Conservation (phyloP, 1,139 yeast species). For the Candida sp. region DNA sequence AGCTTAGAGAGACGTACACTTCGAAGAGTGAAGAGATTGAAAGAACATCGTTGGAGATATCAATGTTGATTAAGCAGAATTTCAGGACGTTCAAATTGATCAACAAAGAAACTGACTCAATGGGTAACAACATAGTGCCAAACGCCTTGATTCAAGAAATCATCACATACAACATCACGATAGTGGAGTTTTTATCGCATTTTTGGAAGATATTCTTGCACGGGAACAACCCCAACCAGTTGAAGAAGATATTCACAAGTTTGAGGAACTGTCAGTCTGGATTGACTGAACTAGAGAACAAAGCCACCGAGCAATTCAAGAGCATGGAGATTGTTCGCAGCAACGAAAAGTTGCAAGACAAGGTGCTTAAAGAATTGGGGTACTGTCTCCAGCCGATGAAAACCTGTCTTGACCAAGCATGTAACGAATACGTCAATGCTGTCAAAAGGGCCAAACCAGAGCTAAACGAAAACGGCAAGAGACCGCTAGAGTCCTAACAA, state of each 20-base stretch:
- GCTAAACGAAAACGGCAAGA: constrained; percentile 32
- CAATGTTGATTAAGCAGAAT: constrained; percentile 56
- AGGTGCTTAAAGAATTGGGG: constrained; percentile 35
- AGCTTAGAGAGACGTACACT: constrained; percentile 45
- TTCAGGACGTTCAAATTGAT: constrained; percentile 36
- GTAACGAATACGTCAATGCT: constrained; percentile 33
- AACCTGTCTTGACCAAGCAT: constrained; percentile 33
- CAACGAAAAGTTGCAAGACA: constrained; percentile 39
- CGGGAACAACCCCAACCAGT: constrained; percentile 42
- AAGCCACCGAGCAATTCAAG: constrained; percentile 14
- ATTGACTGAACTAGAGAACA: constrained; percentile 25
- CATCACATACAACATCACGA: constrained; percentile 41
- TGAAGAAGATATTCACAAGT: constrained; percentile 40
- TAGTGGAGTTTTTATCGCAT: constrained; percentile 48
- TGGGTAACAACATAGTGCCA: constrained; percentile 26
- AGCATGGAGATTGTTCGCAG: constrained; percentile 16
- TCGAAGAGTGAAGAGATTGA: constrained; percentile 42
- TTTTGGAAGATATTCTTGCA: constrained; percentile 46
- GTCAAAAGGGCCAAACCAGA: constrained; percentile 16
- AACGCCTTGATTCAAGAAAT: constrained; percentile 35
- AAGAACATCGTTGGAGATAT: constrained; percentile 54
- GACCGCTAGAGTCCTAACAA: constrained; percentile 16
- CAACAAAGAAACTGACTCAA: constrained; percentile 11
- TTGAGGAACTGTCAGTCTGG: constrained; percentile 36
- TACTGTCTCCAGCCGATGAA: constrained; percentile 34